A percentile compares a stretch with the other conserved stretches of the same genome.
These are phyloP conservation scores for Aspergillus thermomutatus DNA, from an alignment of 2,329 filamentous ascomycete species.

Conservation along the genomic window DNA sequence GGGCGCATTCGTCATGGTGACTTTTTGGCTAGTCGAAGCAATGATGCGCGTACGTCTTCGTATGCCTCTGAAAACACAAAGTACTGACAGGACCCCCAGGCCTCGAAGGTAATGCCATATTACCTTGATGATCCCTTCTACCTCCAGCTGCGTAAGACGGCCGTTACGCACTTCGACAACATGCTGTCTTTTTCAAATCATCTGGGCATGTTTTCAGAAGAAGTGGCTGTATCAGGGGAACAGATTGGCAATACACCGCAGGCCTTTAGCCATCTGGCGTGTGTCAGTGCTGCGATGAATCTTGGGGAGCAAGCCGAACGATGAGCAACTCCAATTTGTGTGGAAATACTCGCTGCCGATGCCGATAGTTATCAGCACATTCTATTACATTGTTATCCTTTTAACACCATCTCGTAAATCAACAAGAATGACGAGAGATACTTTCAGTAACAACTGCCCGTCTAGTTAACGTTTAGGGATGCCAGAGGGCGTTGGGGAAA, in stretches of 20 bases:
- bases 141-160: constrained; percentile 37
- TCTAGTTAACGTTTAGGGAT: too few species aligned
- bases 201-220: constrained; percentile 73
- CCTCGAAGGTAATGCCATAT: neutral
- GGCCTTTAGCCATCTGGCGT: constrained; percentile 72
- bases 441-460: too few species aligned
- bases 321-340: neutral
- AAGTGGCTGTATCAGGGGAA: constrained; percentile 71
- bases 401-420: too few species aligned
- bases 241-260: constrained; percentile 78
- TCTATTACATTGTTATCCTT: too few species aligned
- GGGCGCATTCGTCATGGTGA: constrained; percentile 77
- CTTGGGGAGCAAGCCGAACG: constrained; percentile 30
- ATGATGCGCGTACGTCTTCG: constrained; percentile 60
- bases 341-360: too few species aligned
- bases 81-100: constrained; percentile 6
- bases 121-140: constrained; percentile 16
- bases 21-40: constrained; percentile 78
- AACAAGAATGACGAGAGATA: too few species aligned
- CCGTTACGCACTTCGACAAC: constrained; percentile 72
- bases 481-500: too few species aligned
- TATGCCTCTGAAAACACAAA: constrained; percentile 15
- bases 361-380: too few species aligned
- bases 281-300: constrained; percentile 76
- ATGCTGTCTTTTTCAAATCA: constrained; percentile 75